Evolutionary conservation across 2,329 filamentous ascomycete genomes (phyloP).

Genomic region (Corinectria fuckeliana): DNA sequence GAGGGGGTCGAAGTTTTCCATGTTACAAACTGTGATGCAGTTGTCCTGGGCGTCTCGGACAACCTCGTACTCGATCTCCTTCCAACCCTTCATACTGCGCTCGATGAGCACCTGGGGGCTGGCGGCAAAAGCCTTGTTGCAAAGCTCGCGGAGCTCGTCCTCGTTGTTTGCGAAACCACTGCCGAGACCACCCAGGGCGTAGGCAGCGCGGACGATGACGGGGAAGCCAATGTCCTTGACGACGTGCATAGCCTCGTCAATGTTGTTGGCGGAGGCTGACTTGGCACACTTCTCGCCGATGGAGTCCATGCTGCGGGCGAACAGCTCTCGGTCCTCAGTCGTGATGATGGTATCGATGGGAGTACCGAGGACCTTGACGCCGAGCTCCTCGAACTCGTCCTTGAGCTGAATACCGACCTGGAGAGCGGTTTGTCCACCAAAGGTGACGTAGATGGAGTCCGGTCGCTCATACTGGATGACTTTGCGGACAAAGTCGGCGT

Average conservation of each 20-base stretch:
- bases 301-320: conserved; percentile 97
- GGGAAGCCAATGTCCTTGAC: conserved; percentile 94
- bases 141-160: conserved; percentile 81
- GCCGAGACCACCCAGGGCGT: conserved; percentile 91
- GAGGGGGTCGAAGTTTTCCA: conserved; percentile 99
- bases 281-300: conserved; percentile 98
- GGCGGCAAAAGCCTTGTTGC: conserved; percentile 92
- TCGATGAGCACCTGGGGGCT: conserved; percentile 97
- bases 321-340: conserved; percentile 96
- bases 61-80: conserved; percentile 99
- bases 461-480: conserved; percentile 94
- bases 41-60: conserved; percentile 95
- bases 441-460: conserved; percentile 96
- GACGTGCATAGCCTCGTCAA: conserved; percentile 86
- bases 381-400: conserved; percentile 92
- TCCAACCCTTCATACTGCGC: conserved; percentile 99
- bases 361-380: conserved; percentile 93
- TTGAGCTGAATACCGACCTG: conserved; percentile 96
- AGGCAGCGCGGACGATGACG: conserved; percentile 95
- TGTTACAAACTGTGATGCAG: conserved; percentile 99
- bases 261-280: conserved; percentile 87
- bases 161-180: conserved; percentile 95
- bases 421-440: conserved; percentile 97
- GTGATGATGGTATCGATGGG: conserved; percentile 98
- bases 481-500: conserved; percentile 95